Base-by-base conservation (phyloP, 2,329 filamentous ascomycete genomes). In the Penicillium palitans region DNA sequence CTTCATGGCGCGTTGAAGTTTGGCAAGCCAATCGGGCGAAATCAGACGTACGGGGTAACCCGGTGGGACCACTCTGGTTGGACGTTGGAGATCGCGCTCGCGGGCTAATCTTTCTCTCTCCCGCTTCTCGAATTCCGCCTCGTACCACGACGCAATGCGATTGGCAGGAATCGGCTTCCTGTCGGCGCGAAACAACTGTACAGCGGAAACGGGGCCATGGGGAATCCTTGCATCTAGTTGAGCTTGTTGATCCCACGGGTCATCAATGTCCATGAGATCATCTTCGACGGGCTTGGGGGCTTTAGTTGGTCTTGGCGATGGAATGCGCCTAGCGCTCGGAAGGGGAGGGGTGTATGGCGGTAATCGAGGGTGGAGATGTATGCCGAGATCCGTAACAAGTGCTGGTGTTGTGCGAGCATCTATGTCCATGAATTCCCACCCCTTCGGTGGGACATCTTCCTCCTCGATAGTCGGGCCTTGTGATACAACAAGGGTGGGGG, bases 21-120 rank as follows among this genome's bases (percentile, higher is more conserved):
- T 68, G 17, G 63, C 55, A 42, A 76, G 64, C 78, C 77, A 79
- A 27, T 71, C 68, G 6, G 56, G 48, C 8, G 74, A 59, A 24
- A 80, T 69, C 13, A 70, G 69, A 6, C 71, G 71, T 40, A 77
- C 72, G 60, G 71, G 64, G n/a, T 69, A 67, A 39, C 72, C 69
- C 58, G 68, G 52, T 45, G 62, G 69, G 7, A 52, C 53, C 12
- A 70, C 61, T 29, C 67, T 65, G n/a, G 51, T 44, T 19, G 65
- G 63, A 10, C 63, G 60, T 21, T 58, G 53, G 12, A 46, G 56
- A 10, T 60, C 63, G 15, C 40, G 57, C 45, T 70, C 60, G 35
- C 66, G 58, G 10, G 60, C 64, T 35, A 59, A 57, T 55, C 68
- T 61, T 54, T 68, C 67, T 19, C 62, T 65, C 52, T 73, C 67